phyloP scores from a whole-genome alignment of 345 rosid species.

The Salix exigua region DNA sequence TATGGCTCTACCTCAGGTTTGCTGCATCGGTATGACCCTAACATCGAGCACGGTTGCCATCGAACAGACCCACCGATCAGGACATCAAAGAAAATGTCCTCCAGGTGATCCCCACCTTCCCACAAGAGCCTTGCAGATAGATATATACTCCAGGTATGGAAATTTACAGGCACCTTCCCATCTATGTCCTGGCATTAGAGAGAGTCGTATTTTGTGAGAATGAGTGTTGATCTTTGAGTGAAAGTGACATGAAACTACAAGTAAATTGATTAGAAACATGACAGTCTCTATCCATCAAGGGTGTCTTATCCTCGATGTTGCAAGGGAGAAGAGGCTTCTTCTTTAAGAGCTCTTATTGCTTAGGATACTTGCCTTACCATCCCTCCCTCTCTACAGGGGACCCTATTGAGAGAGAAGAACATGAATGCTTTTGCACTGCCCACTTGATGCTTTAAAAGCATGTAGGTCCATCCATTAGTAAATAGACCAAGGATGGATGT shows the following conservation, averaged over 20 bases:
- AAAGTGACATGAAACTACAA: slow-evolving; percentile 7
- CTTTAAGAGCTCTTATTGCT: slow-evolving; percentile 4
- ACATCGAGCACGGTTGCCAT: not conserved
- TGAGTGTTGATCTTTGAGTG: not conserved
- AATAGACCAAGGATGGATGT: not conserved
- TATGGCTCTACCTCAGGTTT: not conserved
- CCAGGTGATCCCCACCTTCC: not conserved
- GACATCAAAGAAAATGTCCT: slow-evolving; percentile 1
- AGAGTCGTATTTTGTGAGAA: not conserved
- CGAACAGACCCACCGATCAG: not conserved
- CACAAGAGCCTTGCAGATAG: slow-evolving; percentile 12
- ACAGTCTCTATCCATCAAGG: slow-evolving; percentile 12
- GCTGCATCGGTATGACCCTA: not conserved
- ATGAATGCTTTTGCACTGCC: slow-evolving; percentile 15
- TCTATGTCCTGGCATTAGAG: not conserved
- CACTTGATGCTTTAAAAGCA: slow-evolving; percentile 11
- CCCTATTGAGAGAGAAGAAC: slow-evolving; percentile 8
- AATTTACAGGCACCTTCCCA: slow-evolving; percentile 12
- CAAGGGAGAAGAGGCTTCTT: slow-evolving; percentile 1
- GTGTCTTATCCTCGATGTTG: slow-evolving; percentile 21
- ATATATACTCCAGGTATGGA: not conserved
- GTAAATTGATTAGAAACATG: slow-evolving; percentile 7
- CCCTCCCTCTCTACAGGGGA: slow-evolving; percentile 2
- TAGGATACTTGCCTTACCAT: slow-evolving; percentile 2
- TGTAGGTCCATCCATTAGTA: not conserved